Conservation (phyloP, 441 rosid species). For the Daphne laureola region DNA sequence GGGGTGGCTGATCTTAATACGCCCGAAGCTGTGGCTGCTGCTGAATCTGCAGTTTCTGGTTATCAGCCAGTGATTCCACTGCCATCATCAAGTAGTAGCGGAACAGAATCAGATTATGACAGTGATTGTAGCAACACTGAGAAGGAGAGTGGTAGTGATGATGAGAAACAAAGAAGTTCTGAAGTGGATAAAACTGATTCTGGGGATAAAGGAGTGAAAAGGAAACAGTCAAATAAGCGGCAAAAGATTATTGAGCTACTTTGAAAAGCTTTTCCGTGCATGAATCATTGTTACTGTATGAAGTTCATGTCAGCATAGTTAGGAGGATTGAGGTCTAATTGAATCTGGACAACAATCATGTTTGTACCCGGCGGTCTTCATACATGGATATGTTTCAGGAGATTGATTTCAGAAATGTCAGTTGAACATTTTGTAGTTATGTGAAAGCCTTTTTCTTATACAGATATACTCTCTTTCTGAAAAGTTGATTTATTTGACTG, state of each 20-base stretch:
- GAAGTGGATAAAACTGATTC: constrained; percentile 4
- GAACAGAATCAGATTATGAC: constrained; percentile 30
- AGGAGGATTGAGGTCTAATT: no score
- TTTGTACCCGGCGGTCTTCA: no score
- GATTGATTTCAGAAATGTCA: no score
- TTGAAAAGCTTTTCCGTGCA: constrained; percentile 10
- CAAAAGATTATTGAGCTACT: constrained; percentile 42
- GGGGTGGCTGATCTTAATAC: constrained; percentile 84
- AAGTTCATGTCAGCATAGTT: no score
- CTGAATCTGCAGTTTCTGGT: constrained; percentile 55
- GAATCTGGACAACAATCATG: no score
- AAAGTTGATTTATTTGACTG: no score
- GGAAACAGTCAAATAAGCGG: constrained; percentile 25
- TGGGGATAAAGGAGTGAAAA: constrained; percentile 11
- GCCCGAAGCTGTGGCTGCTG: constrained; percentile 67
- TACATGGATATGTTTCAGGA: no score
- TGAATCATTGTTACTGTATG: not conserved
- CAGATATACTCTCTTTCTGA: no score
- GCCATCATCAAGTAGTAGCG: constrained; percentile 22
- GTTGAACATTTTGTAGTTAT: no score
- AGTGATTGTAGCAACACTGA: constrained; percentile 20
- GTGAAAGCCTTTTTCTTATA: no score
- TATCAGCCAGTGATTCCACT: constrained; percentile 24
- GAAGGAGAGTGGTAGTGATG: constrained; percentile 14
- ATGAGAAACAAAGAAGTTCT: constrained; percentile 14